These are phyloP conservation scores for Agroathelia rolfsii DNA, from an alignment of 1,284 basidiomycete species.

Conservation along the genomic window DNA sequence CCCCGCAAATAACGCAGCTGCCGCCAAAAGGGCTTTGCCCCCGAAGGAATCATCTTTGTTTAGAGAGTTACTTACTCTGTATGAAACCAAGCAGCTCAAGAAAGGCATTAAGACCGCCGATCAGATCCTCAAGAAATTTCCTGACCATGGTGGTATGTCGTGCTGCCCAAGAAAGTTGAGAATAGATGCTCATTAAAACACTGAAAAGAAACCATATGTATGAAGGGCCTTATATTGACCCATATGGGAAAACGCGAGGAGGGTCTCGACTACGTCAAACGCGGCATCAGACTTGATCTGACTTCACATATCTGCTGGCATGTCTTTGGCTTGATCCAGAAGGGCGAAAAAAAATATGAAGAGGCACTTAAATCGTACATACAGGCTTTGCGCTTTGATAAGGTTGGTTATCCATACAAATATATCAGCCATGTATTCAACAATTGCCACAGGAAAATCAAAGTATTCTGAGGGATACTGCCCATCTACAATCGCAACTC, in stretches of 20 bases:
- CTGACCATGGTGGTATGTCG: constrained; percentile 83
- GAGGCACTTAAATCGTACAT: constrained; percentile 81
- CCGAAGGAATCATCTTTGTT: constrained; percentile 84
- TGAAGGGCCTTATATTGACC: constrained; percentile 85
- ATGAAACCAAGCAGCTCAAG: constrained; percentile 87
- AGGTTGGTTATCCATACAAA: constrained; percentile 41
- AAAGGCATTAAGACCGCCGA: constrained; percentile 90
- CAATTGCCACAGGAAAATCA: constrained; percentile 67
- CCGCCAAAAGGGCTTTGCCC: constrained; percentile 47
- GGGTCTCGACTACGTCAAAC: constrained; percentile 79
- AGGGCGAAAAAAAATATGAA: constrained; percentile 85
- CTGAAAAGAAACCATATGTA: constrained; percentile 92
- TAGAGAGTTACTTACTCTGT: constrained; percentile 81
- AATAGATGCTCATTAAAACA: constrained; percentile 11
- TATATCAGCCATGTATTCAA: constrained; percentile 7
- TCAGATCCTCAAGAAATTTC: constrained; percentile 90
- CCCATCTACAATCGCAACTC: constrained; percentile 86
- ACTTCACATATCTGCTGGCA: constrained; percentile 98
- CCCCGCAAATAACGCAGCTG: constrained; percentile 21
- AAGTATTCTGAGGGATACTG: constrained; percentile 88
- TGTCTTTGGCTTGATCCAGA: constrained; percentile 89
- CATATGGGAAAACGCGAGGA: constrained; percentile 81
- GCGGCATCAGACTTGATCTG: constrained; percentile 82
- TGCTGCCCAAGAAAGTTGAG: constrained; percentile 10
- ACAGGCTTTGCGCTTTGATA: constrained; percentile 81